Base-by-base conservation (phyloP, 192 early-diverging fungal genomes). In the Phlyctochytrium planicorne region DNA sequence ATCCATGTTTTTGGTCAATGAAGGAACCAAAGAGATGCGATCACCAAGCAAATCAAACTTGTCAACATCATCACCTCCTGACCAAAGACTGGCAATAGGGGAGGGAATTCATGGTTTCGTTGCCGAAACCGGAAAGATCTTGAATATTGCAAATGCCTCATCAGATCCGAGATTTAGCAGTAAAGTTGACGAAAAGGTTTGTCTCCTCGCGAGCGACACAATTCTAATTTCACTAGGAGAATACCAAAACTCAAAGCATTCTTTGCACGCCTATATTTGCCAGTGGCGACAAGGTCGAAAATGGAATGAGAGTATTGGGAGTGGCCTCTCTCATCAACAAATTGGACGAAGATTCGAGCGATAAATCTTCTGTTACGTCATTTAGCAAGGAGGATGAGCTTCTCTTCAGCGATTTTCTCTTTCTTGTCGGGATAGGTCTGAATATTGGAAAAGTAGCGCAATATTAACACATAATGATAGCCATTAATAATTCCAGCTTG, bases 91-190 rank as follows among this genome's bases (percentile, higher is more conserved):
- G 2, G 59, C 77, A 16, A n/a, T 72, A n/a, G 65, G 56, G 3
- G 20, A 23, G 24, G 77, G 77, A 47, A 75, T 78, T 30, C 64
- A 65, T 3, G 77, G 77, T n/a, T 69, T 47, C 33, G 77, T 78
- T 3, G 74, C 70, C 20, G 10, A 32, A 16, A 62, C 64, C 16
- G 75, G 77, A 20, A 52, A 69, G 33, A 40, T 34, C 2, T 23
- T 62, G 23, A 78, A 78, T 57, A 78, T 77, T 47, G 25, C 32
- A 24, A 47, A 78, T 64, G 75, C 77, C 1, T 78, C 72, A 27
- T 2, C 29, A n/a, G 77, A 78, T 56, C 12, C 56, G 31, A 63
- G 77, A 2, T 78, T 78, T 55, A 78, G 77, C 40, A n/a, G 2
- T 17, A 37, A 10, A 2, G 32, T 74, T n/a, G 77, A 78, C 40